Conservation (phyloP, 306 rosid species). For the Trifolium pratense region DNA sequence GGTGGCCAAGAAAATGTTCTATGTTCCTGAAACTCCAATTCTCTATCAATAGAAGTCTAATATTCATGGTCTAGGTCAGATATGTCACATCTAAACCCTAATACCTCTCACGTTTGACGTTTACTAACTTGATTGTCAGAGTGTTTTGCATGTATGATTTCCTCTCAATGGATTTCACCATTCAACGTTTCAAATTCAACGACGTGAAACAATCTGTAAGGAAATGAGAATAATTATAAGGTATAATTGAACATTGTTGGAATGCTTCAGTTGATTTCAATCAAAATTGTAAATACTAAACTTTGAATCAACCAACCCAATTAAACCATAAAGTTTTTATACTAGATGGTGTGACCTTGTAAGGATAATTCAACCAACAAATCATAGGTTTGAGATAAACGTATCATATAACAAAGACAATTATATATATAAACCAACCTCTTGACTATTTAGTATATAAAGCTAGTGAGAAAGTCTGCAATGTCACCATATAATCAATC, state of each 20-base stretch:
- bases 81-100: too few relatives aligned
- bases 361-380: conserved; percentile 20
- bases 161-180: too few relatives aligned
- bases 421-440: conserved; percentile 24
- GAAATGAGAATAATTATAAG: neutral
- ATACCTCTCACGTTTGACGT: too few relatives aligned
- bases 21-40: too few relatives aligned
- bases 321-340: neutral
- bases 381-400: neutral
- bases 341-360: neutral
- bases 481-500: conserved; percentile 3
- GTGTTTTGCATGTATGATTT: too few relatives aligned
- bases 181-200: too few relatives aligned
- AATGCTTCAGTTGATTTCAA: neutral
- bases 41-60: too few relatives aligned
- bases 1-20: too few relatives aligned
- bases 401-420: neutral
- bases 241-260: neutral
- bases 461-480: conserved; percentile 35
- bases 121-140: too few relatives aligned
- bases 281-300: neutral
- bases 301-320: neutral
- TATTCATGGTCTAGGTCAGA: too few relatives aligned
- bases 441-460: conserved; percentile 37
- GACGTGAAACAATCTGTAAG: too few relatives aligned